These are phyloP conservation scores for Rhizopogon salebrosus DNA, from an alignment of 768 basidiomycete genomes.

Conservation along the genomic window DNA sequence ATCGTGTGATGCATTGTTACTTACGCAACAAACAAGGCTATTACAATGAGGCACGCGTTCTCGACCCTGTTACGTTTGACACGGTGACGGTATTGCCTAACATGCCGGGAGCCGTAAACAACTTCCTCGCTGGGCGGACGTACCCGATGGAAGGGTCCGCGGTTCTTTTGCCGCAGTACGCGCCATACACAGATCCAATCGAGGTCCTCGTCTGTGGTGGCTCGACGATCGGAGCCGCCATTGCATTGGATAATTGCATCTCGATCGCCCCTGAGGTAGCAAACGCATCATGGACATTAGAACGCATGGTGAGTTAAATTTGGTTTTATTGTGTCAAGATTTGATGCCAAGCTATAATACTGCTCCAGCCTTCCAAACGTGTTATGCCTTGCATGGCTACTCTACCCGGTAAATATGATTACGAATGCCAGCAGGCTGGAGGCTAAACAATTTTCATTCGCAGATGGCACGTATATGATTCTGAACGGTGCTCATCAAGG, in stretches of 20 bases:
- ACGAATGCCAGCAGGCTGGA: not conserved
- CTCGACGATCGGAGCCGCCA: slow-evolving; percentile 48
- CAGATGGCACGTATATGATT: slow-evolving; percentile 70
- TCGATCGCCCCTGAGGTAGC: slow-evolving; percentile 57
- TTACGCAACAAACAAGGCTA: slow-evolving; percentile 42
- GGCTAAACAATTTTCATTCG: not conserved
- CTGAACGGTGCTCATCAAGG: slow-evolving; percentile 70
- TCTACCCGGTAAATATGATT: slow-evolving; percentile 40
- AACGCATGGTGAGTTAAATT: slow-evolving; percentile 62
- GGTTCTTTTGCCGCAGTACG: slow-evolving; percentile 61
- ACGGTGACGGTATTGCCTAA: slow-evolving; percentile 62
- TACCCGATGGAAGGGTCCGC: slow-evolving; percentile 76
- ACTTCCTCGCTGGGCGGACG: slow-evolving; percentile 67
- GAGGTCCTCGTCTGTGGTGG: slow-evolving; percentile 73
- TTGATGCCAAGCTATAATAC: not conserved
- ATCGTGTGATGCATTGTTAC: not conserved
- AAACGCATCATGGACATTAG: slow-evolving; percentile 63
- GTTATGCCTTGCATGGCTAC: slow-evolving; percentile 75
- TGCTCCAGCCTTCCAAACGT: slow-evolving; percentile 54
- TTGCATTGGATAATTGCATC: slow-evolving; percentile 66
- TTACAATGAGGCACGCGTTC: slow-evolving; percentile 76
- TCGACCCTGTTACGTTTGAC: slow-evolving; percentile 60
- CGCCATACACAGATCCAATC: slow-evolving; percentile 74
- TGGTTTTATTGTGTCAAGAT: not conserved
- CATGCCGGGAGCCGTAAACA: slow-evolving; percentile 68